Evolutionary conservation across 2,329 filamentous ascomycete genomes (phyloP).

Genomic region (Verticillium zaregamsianum): DNA sequence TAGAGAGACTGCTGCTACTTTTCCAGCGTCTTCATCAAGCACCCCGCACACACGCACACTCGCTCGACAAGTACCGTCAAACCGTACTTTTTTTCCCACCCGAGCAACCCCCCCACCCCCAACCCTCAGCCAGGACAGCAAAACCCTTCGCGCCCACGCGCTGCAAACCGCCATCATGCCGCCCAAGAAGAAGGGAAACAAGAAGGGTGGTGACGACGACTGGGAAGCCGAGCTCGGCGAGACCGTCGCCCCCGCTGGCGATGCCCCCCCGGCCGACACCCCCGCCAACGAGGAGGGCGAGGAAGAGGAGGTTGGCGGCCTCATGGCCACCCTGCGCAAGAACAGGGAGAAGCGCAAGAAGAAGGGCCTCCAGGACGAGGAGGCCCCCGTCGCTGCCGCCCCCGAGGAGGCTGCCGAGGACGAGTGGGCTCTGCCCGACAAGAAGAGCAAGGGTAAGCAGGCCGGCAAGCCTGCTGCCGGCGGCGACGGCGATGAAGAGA

Average conservation of each 20-base stretch:
- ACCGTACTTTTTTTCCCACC: not conserved
- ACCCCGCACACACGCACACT: not conserved
- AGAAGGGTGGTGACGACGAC: slow-evolving; percentile 81
- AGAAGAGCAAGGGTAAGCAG: slow-evolving; percentile 57
- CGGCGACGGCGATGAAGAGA: slow-evolving; percentile 39
- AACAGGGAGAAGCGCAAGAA: slow-evolving; percentile 86
- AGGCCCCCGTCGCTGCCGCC: slow-evolving; percentile 54
- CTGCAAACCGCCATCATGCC: slow-evolving; percentile 57
- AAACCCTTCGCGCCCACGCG: not conserved
- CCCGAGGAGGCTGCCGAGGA: slow-evolving; percentile 83
- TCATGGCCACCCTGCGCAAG: slow-evolving; percentile 78
- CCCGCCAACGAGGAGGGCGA: slow-evolving; percentile 30
- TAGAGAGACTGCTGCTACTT: not conserved
- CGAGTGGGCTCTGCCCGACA: slow-evolving; percentile 78
- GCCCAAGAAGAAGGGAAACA: slow-evolving; percentile 88
- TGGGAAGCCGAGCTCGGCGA: slow-evolving; percentile 95
- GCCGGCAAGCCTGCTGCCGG: slow-evolving; percentile 37
- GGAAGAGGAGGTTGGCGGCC: slow-evolving; percentile 60
- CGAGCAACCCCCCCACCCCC: not conserved
- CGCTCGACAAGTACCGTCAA: not conserved
- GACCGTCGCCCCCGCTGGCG: slow-evolving; percentile 55
- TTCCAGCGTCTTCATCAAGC: not conserved
- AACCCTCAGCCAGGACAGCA: not conserved
- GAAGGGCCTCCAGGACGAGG: slow-evolving; percentile 73
- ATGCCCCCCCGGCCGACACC: slow-evolving; percentile 42